Percentiles rank a stretch among this genome's conserved stretches.
Evolutionary conservation across 768 basidiomycete species (phyloP).

Genomic region (Obba rivulosa): DNA sequence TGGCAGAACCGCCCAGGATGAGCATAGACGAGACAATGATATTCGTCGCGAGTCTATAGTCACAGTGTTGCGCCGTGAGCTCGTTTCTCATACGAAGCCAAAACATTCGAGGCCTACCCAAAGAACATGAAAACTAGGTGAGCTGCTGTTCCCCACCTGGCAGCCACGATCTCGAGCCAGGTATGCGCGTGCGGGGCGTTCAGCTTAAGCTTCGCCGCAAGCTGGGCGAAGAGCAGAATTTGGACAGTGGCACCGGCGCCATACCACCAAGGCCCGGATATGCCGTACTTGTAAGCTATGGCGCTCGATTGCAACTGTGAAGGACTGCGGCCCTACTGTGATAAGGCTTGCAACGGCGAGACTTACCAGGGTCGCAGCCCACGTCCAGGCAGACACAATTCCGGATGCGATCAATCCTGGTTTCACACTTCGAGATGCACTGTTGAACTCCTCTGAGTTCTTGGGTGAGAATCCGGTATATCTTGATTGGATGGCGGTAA

Average conservation of each 20-base stretch:
- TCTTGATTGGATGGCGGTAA: slow-evolving; percentile 78
- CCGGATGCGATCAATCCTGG: slow-evolving; percentile 91
- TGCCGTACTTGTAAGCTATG: slow-evolving; percentile 80
- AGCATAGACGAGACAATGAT: slow-evolving; percentile 88
- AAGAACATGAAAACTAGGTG: slow-evolving; percentile 89
- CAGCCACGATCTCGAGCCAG: slow-evolving; percentile 82
- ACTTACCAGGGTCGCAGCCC: slow-evolving; percentile 67
- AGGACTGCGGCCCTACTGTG: background rate
- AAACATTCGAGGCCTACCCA: slow-evolving; percentile 39
- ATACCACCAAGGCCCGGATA: slow-evolving; percentile 89
- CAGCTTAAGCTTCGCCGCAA: slow-evolving; percentile 87
- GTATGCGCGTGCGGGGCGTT: slow-evolving; percentile 88
- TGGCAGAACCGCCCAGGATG: slow-evolving; percentile 78
- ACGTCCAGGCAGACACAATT: slow-evolving; percentile 93
- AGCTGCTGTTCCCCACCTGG: slow-evolving; percentile 73
- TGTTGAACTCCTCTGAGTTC: slow-evolving; percentile 79
- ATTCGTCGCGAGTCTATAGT: slow-evolving; percentile 72
- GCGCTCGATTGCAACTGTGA: slow-evolving; percentile 71
- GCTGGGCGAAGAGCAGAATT: slow-evolving; percentile 85
- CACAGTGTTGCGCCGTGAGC: background rate
- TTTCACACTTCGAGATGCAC: slow-evolving; percentile 78
- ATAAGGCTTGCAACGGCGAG: background rate
- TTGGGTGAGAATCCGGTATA: slow-evolving; percentile 80
- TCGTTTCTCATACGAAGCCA: background rate
- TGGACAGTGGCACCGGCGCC: slow-evolving; percentile 87